phyloP scores from a whole-genome alignment of 441 rosid species.

The Viola pubescens region DNA sequence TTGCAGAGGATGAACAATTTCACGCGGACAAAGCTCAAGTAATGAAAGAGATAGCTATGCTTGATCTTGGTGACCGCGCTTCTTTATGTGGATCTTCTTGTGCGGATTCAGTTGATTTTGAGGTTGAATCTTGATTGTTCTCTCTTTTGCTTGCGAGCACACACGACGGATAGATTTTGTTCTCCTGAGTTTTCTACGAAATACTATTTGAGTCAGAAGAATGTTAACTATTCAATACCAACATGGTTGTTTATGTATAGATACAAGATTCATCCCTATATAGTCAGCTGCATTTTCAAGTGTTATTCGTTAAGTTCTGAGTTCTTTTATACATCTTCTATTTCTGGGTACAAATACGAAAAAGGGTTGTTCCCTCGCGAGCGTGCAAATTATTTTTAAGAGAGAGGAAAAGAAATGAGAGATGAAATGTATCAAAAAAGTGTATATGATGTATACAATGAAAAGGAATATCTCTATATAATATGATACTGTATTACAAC shows the following conservation, averaged over 20 bases:
- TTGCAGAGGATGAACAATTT: slow-evolving; percentile 47
- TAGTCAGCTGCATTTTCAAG: neutral
- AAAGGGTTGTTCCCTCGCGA: no score
- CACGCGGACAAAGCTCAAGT: slow-evolving; percentile 49
- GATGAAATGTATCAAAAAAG: neutral
- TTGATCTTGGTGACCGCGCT: slow-evolving; percentile 26
- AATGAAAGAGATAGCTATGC: slow-evolving; percentile 38
- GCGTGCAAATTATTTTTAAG: no score
- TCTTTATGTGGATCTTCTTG: slow-evolving; percentile 1
- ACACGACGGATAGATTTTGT: neutral
- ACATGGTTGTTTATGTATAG: neutral
- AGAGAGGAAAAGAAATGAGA: no score
- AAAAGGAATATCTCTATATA: slow-evolving; percentile 1
- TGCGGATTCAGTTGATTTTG: slow-evolving; percentile 17
- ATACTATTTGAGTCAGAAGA: neutral
- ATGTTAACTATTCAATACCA: neutral
- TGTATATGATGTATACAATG: neutral
- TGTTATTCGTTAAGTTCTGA: neutral
- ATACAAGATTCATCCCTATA: neutral
- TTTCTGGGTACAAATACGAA: no score
- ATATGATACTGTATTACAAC: no score
- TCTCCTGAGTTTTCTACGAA: neutral
- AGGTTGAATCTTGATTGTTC: slow-evolving; percentile 15
- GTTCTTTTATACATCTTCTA: no score
- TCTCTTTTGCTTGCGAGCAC: neutral